Evolutionary conservation across 441 rosid species (phyloP).

Genomic region (Pelargonium myrrhifolium): DNA sequence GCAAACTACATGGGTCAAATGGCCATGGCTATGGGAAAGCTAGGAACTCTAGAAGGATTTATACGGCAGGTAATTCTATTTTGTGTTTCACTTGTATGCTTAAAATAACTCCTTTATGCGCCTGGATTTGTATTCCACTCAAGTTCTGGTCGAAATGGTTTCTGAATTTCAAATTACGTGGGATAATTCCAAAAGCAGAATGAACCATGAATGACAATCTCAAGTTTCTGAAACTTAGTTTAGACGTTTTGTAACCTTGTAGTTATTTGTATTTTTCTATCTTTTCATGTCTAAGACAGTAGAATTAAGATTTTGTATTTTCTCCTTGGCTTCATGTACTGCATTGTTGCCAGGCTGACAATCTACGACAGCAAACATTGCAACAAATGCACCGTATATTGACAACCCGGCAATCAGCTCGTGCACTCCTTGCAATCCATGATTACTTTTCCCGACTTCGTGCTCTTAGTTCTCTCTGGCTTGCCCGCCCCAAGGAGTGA

Average conservation of each 20-base stretch:
- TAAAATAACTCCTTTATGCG: neutral
- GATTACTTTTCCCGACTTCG: conserved; percentile 81
- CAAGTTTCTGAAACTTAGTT: no score
- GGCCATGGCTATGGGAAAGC: conserved; percentile 99
- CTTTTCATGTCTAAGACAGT: no score
- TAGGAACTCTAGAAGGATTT: conserved; percentile 88
- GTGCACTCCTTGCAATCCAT: conserved; percentile 81
- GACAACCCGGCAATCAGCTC: conserved; percentile 87
- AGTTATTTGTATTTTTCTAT: no score
- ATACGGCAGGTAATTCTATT: conserved; percentile 56
- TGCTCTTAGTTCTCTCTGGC: conserved; percentile 97
- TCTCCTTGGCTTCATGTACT: neutral
- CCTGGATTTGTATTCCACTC: neutral
- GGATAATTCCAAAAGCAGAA: no score
- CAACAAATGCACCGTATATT: conserved; percentile 80
- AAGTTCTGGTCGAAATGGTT: neutral
- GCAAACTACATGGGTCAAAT: conserved; percentile 99
- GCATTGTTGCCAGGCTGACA: conserved; percentile 67
- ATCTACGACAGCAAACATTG: conserved; percentile 74
- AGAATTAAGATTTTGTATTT: no score
- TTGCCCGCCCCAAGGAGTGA: conserved; percentile 87
- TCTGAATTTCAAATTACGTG: neutral
- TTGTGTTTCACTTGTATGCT: neutral
- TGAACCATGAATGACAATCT: no score
- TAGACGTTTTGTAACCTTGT: no score